Evolutionary conservation across 495 filamentous ascomycete genomes (phyloP), one percentile per base, ranked within the genome.

Genomic region (Saxophila tyrrhenica): DNA sequence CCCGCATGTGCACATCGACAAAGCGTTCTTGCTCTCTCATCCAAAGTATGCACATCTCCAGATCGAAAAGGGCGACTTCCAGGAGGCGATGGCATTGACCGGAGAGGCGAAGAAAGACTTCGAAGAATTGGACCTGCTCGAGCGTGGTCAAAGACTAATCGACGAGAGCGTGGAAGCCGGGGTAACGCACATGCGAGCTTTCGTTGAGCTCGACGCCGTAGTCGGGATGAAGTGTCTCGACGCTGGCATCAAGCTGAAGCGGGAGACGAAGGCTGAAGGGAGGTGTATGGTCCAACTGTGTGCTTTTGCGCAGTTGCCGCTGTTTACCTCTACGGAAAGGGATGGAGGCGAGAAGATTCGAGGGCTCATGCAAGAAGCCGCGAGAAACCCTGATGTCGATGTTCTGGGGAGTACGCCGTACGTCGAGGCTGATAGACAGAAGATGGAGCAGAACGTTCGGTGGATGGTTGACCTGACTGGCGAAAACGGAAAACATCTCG

Each of bases 1-100:
- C 62, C 81, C 85, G 11, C 84, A 89, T 59, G 78, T 88, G 47
- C 85, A 89, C 62, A 72, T 88, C 41, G 86, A 88, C 64, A 88
- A 90, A 66, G 77, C 79, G 39, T 89, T 81, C 62, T 70, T 89
- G 17, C 75, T 88, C 22, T 72, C 65, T 48, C 67, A 78, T 49
- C 69, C 73, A 1, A 72, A 75, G 60, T 85, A 80, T 65, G 71
- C 72, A 2, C 74, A 83, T 51, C 71, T 85, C 16, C 64, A 75
- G n/a, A 78, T 83, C 20, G 50, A 64, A 20, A 71, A 69, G 1
- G 85, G 86, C 35, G 72, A 75, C 21, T 87, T 89, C 65, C 62
- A 65, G 1, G 85, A 88, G 67, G 86, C 86, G 1, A 70, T 89
- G 49, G 64, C 69, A 22, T 67, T 79, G 41, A 88, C 83, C 3